Conservation (phyloP, 78 protist genomes). For the Chrysochromulina tobinii region DNA sequence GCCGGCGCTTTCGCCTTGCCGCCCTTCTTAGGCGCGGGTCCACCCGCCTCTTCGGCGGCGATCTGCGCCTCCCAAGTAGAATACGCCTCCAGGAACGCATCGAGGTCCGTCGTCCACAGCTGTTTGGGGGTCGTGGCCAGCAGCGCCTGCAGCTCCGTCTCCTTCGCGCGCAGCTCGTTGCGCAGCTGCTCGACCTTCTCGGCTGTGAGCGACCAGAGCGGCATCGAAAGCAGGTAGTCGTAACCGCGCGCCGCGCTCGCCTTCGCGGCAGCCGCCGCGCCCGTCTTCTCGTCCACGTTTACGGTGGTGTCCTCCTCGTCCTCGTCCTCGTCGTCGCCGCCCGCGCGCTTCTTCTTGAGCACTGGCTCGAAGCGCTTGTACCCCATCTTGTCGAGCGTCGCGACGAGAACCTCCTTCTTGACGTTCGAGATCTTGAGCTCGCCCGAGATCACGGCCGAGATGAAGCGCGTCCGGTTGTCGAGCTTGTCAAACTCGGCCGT, state of each 20-base stretch:
- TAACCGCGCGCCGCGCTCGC: background rate
- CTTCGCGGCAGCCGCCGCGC: background rate
- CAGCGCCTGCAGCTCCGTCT: slow-evolving; percentile 1
- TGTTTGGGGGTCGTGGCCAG: background rate
- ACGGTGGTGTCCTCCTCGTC: background rate
- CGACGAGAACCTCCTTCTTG: slow-evolving; percentile 39
- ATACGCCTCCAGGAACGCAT: background rate
- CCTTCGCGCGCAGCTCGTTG: background rate
- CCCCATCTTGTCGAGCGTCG: background rate
- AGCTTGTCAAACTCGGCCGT: slow-evolving; percentile 6
- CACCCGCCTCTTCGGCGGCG: background rate
- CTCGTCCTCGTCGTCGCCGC: slow-evolving; percentile 7
- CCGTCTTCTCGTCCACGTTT: background rate
- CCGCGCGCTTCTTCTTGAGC: background rate
- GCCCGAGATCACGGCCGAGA: slow-evolving; percentile 29
- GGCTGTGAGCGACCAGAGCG: slow-evolving; percentile 48
- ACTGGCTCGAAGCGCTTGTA: background rate
- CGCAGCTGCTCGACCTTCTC: slow-evolving; percentile 42
- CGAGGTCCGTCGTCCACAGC: slow-evolving; percentile 14
- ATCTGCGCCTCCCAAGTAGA: background rate
- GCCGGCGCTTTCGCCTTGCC: no score
- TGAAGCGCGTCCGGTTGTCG: slow-evolving; percentile 43
- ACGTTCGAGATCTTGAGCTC: slow-evolving; percentile 27
- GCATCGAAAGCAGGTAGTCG: slow-evolving; percentile 60
- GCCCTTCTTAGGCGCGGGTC: no score